A percentile compares a stretch with the other conserved stretches of the same genome.
These are phyloP conservation scores for Cornus kousa DNA, from an alignment of 148 eudicot genomes.

Conservation along the genomic window DNA sequence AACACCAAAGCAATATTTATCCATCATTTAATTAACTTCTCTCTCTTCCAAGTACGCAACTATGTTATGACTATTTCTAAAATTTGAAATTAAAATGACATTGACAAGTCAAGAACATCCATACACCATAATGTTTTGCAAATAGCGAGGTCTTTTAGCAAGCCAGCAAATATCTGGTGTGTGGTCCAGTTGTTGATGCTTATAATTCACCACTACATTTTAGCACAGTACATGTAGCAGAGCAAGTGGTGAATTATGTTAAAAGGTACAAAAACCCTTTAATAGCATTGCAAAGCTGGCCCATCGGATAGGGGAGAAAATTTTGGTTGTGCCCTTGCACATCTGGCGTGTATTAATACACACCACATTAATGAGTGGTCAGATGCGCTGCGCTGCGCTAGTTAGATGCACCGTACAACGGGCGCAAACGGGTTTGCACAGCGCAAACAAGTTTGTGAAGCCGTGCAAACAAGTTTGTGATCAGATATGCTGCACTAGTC, in stretches of 20 bases:
- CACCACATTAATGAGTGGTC: too few relatives aligned
- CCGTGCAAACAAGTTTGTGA: too few relatives aligned
- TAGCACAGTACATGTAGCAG: neutral
- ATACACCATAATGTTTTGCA: neutral
- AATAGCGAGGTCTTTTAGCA: neutral
- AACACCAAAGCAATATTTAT: too few relatives aligned
- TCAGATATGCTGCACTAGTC: too few relatives aligned
- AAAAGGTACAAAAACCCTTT: neutral
- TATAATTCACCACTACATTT: neutral
- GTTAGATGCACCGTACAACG: too few relatives aligned
- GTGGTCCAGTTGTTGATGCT: neutral
- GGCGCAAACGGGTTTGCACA: too few relatives aligned
- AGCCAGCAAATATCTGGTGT: neutral
- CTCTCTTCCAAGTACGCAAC: neutral
- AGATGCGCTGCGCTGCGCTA: too few relatives aligned
- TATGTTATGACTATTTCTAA: neutral
- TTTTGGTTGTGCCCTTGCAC: too few relatives aligned
- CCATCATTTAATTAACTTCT: too few relatives aligned
- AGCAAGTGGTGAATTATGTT: neutral
- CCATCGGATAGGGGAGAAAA: too few relatives aligned
- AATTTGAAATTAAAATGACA: neutral
- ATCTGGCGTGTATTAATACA: too few relatives aligned
- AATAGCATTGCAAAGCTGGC: neutral
- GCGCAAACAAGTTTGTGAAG: too few relatives aligned
- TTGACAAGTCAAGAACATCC: neutral